These are phyloP conservation scores for Boeremia lycopersici DNA, from an alignment of 2,329 filamentous ascomycete genomes.

Conservation along the genomic window DNA sequence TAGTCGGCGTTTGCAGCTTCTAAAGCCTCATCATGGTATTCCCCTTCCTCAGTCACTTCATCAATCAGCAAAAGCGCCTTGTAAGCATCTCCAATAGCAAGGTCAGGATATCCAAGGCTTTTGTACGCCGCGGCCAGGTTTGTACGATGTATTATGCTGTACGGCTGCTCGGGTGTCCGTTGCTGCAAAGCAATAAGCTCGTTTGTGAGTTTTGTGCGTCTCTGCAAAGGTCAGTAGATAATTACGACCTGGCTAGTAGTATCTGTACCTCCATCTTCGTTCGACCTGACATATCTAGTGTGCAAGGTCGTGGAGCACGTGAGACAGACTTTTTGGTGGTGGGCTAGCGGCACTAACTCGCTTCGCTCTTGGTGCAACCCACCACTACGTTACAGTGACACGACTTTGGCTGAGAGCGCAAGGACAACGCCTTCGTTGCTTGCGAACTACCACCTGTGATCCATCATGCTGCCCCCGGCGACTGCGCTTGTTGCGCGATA, in stretches of 20 bases:
- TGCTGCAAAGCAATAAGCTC: constrained; percentile 35
- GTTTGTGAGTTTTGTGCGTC: constrained; percentile 21
- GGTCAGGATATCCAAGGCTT: constrained; percentile 82
- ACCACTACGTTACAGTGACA: constrained; percentile 4
- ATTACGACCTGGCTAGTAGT: not conserved
- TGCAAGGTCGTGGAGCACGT: constrained; percentile 3
- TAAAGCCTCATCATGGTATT: constrained; percentile 75
- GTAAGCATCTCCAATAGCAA: constrained; percentile 89
- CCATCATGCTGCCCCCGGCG: constrained; percentile 45
- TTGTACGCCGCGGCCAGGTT: constrained; percentile 74
- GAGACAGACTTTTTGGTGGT: constrained; percentile 18
- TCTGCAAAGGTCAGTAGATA: not conserved
- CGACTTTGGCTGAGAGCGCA: not conserved
- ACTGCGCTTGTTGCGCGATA: constrained; percentile 52
- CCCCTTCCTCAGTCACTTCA: constrained; percentile 76
- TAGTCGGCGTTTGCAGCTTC: constrained; percentile 55
- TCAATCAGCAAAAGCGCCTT: constrained; percentile 86
- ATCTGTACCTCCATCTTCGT: constrained; percentile 6
- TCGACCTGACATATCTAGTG: not conserved
- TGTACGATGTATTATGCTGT: constrained; percentile 52
- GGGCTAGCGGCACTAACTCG: constrained; percentile 10
- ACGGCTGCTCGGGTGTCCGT: constrained; percentile 36
- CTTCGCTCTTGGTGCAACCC: constrained; percentile 8
- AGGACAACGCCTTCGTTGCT: not conserved
- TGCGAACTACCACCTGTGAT: not conserved